Conservation (phyloP, 352 stramenopile genomes). For the Phytophthora pinifolia region DNA sequence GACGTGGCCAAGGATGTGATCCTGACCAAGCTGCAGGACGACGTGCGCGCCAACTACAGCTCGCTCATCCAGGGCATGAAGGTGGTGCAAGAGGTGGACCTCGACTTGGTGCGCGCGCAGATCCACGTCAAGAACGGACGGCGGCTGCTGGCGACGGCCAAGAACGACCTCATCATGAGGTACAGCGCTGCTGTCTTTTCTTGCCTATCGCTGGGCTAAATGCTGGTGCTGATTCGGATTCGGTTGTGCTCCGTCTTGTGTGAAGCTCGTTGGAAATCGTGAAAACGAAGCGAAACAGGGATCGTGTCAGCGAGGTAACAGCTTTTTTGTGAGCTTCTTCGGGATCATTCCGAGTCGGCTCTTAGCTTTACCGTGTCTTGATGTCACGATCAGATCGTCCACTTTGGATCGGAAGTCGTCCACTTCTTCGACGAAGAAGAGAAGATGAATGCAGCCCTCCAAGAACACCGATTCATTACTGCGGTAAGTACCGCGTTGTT, state of each 20-base stretch:
- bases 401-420: constrained; percentile 57
- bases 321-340: neutral
- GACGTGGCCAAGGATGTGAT: constrained; percentile 83
- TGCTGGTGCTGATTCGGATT: neutral
- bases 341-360: neutral
- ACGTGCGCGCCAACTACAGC: constrained; percentile 78
- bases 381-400: constrained; percentile 24
- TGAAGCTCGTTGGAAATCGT: constrained; percentile 78
- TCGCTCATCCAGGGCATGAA: constrained; percentile 87
- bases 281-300: constrained; percentile 80
- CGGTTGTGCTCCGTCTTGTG: neutral
- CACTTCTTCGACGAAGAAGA: constrained; percentile 79
- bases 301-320: constrained; percentile 66
- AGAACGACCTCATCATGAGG: constrained; percentile 75
- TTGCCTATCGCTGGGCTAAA: neutral
- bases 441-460: constrained; percentile 70
- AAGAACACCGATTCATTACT: constrained; percentile 64
- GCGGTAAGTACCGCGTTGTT: constrained; percentile 39
- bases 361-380: constrained; percentile 4
- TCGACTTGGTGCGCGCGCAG: constrained; percentile 80
- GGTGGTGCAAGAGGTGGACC: constrained; percentile 84
- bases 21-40: constrained; percentile 71
- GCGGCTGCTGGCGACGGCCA: constrained; percentile 64
- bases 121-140: constrained; percentile 89
- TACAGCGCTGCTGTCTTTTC: constrained; percentile 10